These are phyloP conservation scores for Papiliotrema laurentii DNA, from an alignment of 1,284 basidiomycete genomes.

Conservation along the genomic window DNA sequence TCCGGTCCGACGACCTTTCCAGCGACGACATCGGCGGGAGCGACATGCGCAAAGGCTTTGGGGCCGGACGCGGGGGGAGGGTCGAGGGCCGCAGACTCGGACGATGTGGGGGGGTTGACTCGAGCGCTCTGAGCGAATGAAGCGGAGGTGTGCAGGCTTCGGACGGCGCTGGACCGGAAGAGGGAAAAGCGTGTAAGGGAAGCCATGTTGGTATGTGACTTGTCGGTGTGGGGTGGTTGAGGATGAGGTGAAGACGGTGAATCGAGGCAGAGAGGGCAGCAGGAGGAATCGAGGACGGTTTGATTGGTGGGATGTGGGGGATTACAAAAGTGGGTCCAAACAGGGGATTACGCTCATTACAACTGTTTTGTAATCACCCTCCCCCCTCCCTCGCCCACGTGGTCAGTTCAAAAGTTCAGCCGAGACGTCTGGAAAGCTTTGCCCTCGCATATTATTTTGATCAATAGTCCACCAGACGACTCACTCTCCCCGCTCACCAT, in stretches of 20 bases:
- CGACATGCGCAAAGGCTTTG: neutral
- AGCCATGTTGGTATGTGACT: too few species aligned
- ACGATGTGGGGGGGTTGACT: neutral
- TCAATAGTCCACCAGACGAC: too few species aligned
- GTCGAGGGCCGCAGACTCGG: neutral
- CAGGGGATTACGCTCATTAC: neutral
- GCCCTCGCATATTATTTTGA: too few species aligned
- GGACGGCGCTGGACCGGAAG: neutral
- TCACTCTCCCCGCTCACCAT: too few species aligned
- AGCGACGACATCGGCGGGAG: constrained; percentile 5
- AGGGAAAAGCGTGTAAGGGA: neutral
- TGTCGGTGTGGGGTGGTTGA: neutral
- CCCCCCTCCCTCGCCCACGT: too few species aligned
- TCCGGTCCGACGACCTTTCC: neutral
- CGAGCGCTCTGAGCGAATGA: neutral
- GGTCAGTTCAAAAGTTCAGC: too few species aligned
- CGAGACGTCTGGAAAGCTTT: too few species aligned
- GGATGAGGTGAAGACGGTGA: neutral
- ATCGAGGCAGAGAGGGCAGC: too few species aligned
- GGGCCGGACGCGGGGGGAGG: neutral
- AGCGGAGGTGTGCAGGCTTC: neutral
- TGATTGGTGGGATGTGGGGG: neutral
- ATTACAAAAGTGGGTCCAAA: neutral
- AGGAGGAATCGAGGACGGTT: neutral
- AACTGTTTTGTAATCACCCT: neutral